phyloP scores from a whole-genome alignment of 768 basidiomycete species.

The Suillus placidus region DNA sequence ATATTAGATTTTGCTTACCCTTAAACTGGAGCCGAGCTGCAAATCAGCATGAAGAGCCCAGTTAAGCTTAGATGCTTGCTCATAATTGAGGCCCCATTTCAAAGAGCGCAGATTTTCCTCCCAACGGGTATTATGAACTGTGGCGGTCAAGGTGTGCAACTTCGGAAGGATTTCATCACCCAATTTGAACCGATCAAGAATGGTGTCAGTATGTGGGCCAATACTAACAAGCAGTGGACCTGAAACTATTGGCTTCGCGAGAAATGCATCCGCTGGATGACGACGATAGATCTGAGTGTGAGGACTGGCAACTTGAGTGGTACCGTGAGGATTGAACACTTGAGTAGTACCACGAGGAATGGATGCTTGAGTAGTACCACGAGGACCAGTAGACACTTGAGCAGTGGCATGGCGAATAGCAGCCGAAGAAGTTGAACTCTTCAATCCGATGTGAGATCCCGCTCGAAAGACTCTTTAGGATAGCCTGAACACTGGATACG shows the following conservation, averaged over 20 bases:
- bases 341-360: not conserved
- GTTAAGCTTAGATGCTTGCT: constrained; percentile 12
- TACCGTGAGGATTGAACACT: not conserved
- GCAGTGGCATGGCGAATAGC: not conserved
- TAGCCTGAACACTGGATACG: constrained; percentile 6
- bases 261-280: not conserved
- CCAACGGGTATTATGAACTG: constrained; percentile 10
- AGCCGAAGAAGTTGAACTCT: not conserved
- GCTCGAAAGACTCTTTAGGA: not conserved
- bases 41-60: constrained; percentile 7
- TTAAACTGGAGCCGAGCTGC: not conserved
- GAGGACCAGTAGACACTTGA: too few species aligned
- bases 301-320: not conserved
- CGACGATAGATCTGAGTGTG: not conserved
- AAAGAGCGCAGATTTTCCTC: constrained; percentile 6
- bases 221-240: constrained; percentile 13
- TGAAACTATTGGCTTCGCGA: not conserved
- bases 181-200: constrained; percentile 13
- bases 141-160: not conserved
- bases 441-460: not conserved
- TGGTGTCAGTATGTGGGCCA: constrained; percentile 11
- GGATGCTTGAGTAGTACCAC: not conserved
- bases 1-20: not conserved
- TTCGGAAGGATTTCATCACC: constrained; percentile 8
- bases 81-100: constrained; percentile 14